These are phyloP conservation scores for Boletus patriciae DNA, from an alignment of 768 basidiomycete species.

Conservation along the genomic window DNA sequence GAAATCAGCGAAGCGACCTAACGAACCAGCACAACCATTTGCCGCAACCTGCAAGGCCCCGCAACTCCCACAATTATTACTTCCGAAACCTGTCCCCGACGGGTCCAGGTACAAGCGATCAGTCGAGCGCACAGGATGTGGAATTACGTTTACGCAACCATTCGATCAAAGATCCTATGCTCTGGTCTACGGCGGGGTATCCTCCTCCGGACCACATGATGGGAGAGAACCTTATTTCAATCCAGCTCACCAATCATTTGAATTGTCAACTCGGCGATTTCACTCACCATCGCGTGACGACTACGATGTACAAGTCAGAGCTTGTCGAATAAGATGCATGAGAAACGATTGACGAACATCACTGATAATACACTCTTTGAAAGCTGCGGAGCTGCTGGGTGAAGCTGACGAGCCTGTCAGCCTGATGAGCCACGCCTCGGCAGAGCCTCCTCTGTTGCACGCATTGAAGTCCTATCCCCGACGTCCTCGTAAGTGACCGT, in stretches of 20 bases:
- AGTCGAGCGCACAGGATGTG: not conserved
- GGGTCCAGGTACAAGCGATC: not conserved
- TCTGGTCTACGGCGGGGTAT: constrained; percentile 39
- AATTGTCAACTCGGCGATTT: not conserved
- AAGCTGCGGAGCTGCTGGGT: constrained; percentile 37
- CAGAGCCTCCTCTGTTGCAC: constrained; percentile 38
- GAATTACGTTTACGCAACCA: constrained; percentile 34
- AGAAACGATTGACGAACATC: constrained; percentile 36
- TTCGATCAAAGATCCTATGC: constrained; percentile 46
- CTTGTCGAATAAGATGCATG: not conserved
- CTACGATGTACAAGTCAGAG: constrained; percentile 7
- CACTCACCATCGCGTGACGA: constrained; percentile 25
- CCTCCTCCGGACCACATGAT: constrained; percentile 29
- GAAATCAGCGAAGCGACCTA: no score
- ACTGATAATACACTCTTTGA: constrained; percentile 37
- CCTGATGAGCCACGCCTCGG: constrained; percentile 36
- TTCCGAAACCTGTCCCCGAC: no score
- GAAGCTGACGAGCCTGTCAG: constrained; percentile 35
- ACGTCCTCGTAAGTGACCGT: not conserved
- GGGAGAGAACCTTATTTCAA: constrained; percentile 21
- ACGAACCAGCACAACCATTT: no score
- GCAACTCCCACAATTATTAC: no score
- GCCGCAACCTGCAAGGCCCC: no score
- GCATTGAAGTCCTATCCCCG: constrained; percentile 34
- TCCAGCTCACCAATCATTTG: not conserved